These are phyloP conservation scores for Centaurea solstitialis DNA, from an alignment of 129 eudicot genomes.

Conservation along the genomic window DNA sequence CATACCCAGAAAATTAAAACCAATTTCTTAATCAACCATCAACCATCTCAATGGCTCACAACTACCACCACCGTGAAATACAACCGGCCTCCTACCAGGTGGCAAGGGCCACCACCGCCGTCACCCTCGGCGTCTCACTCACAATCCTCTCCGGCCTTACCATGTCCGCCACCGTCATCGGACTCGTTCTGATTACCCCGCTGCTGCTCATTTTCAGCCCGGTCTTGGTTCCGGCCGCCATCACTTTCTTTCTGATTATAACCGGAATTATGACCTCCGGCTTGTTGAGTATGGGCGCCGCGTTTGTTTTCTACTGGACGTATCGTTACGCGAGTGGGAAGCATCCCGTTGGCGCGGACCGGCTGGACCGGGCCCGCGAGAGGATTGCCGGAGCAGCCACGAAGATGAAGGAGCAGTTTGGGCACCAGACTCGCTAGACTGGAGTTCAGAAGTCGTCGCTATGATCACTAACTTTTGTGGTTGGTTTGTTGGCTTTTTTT, in stretches of 20 bases:
- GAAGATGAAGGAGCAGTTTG: conserved; percentile 38
- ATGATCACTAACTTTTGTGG: not conserved
- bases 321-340: conserved; percentile 57
- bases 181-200: conserved; percentile 56
- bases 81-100: conserved; percentile 39
- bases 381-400: conserved; percentile 44
- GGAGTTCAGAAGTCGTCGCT: not conserved
- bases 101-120: conserved; percentile 62
- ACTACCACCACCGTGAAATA: conserved; percentile 13
- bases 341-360: conserved; percentile 56
- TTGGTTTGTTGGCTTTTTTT: too few relatives aligned
- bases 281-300: conserved; percentile 44
- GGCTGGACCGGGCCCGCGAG: conserved; percentile 39
- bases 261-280: conserved; percentile 49
- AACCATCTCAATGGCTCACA: conserved; percentile 35
- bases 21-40: too few relatives aligned
- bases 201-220: conserved; percentile 69
- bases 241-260: conserved; percentile 35
- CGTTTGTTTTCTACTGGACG: conserved; percentile 56
- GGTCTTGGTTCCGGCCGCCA: conserved; percentile 51
- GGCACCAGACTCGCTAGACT: not conserved
- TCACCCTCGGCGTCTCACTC: conserved; percentile 54
- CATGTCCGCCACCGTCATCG: conserved; percentile 56
- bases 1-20: not conserved
- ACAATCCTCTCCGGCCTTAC: conserved; percentile 59